Conservation (phyloP, 305 asterid genomes). For the Rubia peregrina region DNA sequence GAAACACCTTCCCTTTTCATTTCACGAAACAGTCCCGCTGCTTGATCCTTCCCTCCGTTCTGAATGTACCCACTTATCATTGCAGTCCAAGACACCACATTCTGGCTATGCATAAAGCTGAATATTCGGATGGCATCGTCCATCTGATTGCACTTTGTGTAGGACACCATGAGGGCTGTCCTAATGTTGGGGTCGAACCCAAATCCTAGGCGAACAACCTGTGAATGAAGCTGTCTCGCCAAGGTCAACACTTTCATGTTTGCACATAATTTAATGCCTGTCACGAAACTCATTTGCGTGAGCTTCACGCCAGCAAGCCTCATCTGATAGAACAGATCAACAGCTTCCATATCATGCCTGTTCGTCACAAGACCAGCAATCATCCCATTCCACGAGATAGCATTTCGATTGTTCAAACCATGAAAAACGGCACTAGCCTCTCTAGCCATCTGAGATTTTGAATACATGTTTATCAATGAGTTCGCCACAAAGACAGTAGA, state of each 20-base stretch:
- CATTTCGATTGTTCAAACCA: conserved; percentile 39
- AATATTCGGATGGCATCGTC: conserved; percentile 66
- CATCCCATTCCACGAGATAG: conserved; percentile 94
- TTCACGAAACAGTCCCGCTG: conserved; percentile 46
- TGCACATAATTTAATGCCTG: conserved; percentile 59
- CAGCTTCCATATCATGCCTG: conserved; percentile 60
- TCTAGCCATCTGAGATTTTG: conserved; percentile 61
- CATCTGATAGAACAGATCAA: conserved; percentile 54
- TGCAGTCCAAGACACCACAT: conserved; percentile 92
- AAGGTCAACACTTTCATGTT: conserved; percentile 52
- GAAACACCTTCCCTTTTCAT: conserved; percentile 60
- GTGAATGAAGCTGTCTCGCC: conserved; percentile 65
- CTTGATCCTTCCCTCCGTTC: conserved; percentile 45
- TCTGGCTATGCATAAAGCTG: conserved; percentile 35
- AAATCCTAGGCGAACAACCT: conserved; percentile 46
- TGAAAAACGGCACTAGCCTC: conserved; percentile 61
- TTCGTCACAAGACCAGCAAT: conserved; percentile 66
- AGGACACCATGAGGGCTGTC: conserved; percentile 72
- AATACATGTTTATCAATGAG: conserved; percentile 71
- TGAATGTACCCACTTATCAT: conserved; percentile 70
- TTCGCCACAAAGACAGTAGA: conserved; percentile 53
- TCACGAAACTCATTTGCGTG: conserved; percentile 44
- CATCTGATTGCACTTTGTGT: conserved; percentile 58
- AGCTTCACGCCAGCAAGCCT: conserved; percentile 48
- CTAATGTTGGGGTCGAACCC: conserved; percentile 41